Percentiles rank a stretch among this genome's conserved stretches.
phyloP scores from a whole-genome alignment of 2,329 filamentous ascomycete species.

The Bipolaris victoriae region DNA sequence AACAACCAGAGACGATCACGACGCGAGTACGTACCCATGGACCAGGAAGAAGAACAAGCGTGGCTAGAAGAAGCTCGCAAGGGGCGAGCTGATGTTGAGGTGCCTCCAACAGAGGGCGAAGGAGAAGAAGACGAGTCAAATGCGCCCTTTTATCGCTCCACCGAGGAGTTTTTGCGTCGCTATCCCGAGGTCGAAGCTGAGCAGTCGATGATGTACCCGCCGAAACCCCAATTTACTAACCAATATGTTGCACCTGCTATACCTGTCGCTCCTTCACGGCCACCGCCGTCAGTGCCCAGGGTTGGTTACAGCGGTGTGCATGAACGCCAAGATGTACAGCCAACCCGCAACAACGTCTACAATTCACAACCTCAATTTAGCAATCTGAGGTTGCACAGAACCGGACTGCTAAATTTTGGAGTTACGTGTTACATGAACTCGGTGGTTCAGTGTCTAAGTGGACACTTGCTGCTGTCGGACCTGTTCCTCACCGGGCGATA shows the following conservation, averaged over 20 bases:
- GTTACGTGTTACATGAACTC: constrained; percentile 93
- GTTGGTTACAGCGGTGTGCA: constrained; percentile 82
- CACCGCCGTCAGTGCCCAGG: constrained; percentile 61
- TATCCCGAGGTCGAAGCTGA: constrained; percentile 72
- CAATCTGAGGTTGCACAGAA: constrained; percentile 61
- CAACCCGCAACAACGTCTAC: constrained; percentile 50
- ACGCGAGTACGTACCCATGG: constrained; percentile 72
- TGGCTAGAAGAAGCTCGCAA: constrained; percentile 80
- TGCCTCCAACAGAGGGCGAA: constrained; percentile 35
- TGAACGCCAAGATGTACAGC: constrained; percentile 57
- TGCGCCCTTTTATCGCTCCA: constrained; percentile 64
- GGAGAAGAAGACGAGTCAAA: constrained; percentile 42
- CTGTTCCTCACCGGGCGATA: constrained; percentile 70
- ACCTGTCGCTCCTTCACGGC: constrained; percentile 66
- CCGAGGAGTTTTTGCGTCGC: constrained; percentile 82
- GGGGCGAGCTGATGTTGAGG: constrained; percentile 61
- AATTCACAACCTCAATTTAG: constrained; percentile 54
- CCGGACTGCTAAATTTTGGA: constrained; percentile 80
- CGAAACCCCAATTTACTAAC: constrained; percentile 48
- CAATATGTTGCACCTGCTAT: constrained; percentile 60
- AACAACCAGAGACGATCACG: constrained; percentile 62
- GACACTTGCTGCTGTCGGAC: constrained; percentile 67
- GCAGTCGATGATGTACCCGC: constrained; percentile 62
- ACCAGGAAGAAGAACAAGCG: constrained; percentile 77
- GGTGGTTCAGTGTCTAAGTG: constrained; percentile 81